These are phyloP conservation scores for Wolfiporia cocos DNA, from an alignment of 1,284 basidiomycete species.

Conservation along the genomic window DNA sequence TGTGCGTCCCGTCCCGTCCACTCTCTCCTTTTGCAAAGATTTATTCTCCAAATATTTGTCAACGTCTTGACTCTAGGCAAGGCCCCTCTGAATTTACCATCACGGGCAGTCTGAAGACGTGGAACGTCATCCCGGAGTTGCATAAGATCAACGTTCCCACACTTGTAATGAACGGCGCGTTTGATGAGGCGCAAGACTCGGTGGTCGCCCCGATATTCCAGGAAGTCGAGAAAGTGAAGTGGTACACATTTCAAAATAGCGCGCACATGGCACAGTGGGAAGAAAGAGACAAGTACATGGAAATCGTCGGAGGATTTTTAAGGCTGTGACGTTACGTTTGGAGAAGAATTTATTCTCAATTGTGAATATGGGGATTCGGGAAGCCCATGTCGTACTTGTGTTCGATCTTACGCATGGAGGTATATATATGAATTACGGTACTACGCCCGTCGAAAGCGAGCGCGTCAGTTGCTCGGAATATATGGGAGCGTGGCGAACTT, in stretches of 20 bases:
- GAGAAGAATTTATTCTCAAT: too few species aligned
- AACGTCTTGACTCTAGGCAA: slow-evolving; percentile 28
- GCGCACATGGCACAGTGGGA: slow-evolving; percentile 24
- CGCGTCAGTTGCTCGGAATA: too few species aligned
- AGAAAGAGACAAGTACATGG: slow-evolving; percentile 21
- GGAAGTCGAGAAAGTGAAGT: slow-evolving; percentile 30
- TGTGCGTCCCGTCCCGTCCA: slow-evolving; percentile 31
- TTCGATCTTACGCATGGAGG: too few species aligned
- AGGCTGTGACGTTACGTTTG: too few species aligned
- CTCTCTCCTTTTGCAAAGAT: too few species aligned
- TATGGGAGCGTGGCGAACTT: too few species aligned
- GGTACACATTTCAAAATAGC: slow-evolving; percentile 22
- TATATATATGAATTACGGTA: too few species aligned
- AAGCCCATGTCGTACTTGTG: too few species aligned
- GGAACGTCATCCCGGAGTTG: slow-evolving; percentile 38
- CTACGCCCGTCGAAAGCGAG: too few species aligned
- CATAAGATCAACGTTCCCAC: slow-evolving; percentile 41
- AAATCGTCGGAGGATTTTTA: slow-evolving; percentile 3
- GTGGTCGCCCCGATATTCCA: slow-evolving; percentile 39
- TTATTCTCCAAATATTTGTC: background rate
- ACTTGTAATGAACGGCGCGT: slow-evolving; percentile 43
- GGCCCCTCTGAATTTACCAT: slow-evolving; percentile 47
- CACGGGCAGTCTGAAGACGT: slow-evolving; percentile 41
- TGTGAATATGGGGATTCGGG: too few species aligned
- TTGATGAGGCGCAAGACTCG: slow-evolving; percentile 45